Evolutionary conservation across 2,329 filamentous ascomycete species (phyloP), one percentile per base, ranked within the genome.

Genomic region (Alternaria angustiovoidea): DNA sequence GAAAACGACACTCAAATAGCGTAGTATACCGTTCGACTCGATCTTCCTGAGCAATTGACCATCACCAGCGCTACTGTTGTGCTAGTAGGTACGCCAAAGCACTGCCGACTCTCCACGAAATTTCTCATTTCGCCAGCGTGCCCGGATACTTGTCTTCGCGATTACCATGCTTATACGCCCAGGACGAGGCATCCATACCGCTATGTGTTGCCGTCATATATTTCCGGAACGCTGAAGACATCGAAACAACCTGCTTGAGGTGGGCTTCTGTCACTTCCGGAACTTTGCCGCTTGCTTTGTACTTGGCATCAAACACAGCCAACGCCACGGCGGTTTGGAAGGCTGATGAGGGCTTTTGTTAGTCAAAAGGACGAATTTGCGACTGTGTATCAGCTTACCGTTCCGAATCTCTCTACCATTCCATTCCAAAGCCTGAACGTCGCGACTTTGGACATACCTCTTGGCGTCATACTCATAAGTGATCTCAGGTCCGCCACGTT

Each of bases 241-340:
- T 57, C n/a, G 49, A 43, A 1, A 67, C 63, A 1, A 65, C 63
- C 5, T 59, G 56, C 16, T 42, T 53, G n/a, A 67, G 28, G 32
- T 67, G 62, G 16, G 48, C 41, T 14, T 61, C 49, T 11, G 43
- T 57, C 0, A 67, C 18, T 14, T 62, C 18, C 0, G 46, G 46
- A 0, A 32, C 28, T 4, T n/a, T 12, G 5, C 28, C 46, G 11
- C 7, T 14, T 12, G 11, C 0, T 34, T 34, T 34, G 32, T 34
- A 11, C 32, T 34, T 34, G 12, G 32, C 32, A 3, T 34, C 32
- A 16, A 34, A 34, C 11, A 34, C 14, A 34, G 32, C 32, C 32
- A 34, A 16, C 11, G 32, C 32, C 14, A 34, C 32, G 0, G 32
- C 32, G 12, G 32, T 34, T 34, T 34, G 32, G 14, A 34, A 34